Percentiles rank a stretch among this genome's conserved stretches.
Conservation (phyloP, 306 rosid species). For the Dicorynia guianensis region DNA sequence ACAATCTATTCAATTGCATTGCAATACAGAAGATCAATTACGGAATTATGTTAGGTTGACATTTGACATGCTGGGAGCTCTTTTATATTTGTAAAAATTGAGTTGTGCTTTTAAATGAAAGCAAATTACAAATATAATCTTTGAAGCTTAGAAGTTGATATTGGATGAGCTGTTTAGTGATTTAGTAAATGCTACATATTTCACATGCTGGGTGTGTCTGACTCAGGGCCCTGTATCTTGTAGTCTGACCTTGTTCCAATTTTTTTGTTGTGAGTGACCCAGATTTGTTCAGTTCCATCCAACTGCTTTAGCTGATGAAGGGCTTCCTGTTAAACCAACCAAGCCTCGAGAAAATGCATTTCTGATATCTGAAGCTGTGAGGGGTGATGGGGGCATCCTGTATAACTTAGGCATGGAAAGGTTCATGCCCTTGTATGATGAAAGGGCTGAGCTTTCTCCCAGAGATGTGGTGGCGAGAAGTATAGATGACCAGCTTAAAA, state of each 20-base stretch:
- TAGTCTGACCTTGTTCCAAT: constrained; percentile 19
- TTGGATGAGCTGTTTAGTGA: background rate
- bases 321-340: constrained; percentile 72
- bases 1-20: background rate
- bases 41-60: background rate
- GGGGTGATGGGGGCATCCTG: constrained; percentile 91
- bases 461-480: constrained; percentile 98
- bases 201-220: background rate
- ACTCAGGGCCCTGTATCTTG: background rate
- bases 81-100: constrained; percentile 9
- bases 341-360: constrained; percentile 76
- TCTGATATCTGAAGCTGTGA: constrained; percentile 90
- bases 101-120: background rate
- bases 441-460: constrained; percentile 95
- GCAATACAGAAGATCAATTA: constrained; percentile 14
- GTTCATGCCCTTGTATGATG: constrained; percentile 91
- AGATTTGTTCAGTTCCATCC: constrained; percentile 99
- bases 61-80: background rate
- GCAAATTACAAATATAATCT: background rate
- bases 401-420: constrained; percentile 89
- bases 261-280: constrained; percentile 30
- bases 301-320: constrained; percentile 93
- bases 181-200: constrained; percentile 23
- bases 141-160: constrained; percentile 3
- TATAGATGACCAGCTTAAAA: constrained; percentile 94